These are phyloP conservation scores for Penicillium frequentans DNA, from an alignment of 2,329 filamentous ascomycete species.

Conservation along the genomic window DNA sequence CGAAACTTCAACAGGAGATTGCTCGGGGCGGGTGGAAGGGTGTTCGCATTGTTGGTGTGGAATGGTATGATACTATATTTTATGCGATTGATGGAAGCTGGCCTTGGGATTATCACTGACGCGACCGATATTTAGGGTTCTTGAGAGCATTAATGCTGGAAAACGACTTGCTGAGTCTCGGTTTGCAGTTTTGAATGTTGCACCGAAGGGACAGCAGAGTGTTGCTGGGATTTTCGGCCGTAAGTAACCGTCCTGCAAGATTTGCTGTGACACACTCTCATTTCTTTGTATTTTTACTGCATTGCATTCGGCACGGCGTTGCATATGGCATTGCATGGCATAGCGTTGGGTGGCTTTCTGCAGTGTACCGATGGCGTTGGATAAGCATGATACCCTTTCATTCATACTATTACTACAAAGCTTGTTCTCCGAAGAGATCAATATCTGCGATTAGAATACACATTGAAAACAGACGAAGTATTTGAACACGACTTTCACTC, in stretches of 20 bases:
- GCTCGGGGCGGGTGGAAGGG: conserved; percentile 63
- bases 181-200: conserved; percentile 66
- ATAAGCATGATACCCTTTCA: not conserved
- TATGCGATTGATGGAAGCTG: not conserved
- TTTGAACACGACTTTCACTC: not conserved
- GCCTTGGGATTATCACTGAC: conserved; percentile 1
- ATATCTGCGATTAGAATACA: not conserved
- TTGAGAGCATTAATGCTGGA: conserved; percentile 78
- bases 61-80: conserved; percentile 62
- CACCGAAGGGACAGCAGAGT: conserved; percentile 62
- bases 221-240: conserved; percentile 56
- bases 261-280: not conserved
- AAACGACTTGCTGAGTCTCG: conserved; percentile 72
- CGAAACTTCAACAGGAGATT: conserved; percentile 82
- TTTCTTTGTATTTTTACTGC: not conserved
- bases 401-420: not conserved
- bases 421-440: not conserved
- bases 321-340: conserved; percentile 1
- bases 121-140: conserved; percentile 56
- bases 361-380: not conserved
- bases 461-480: not conserved
- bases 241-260: not conserved
- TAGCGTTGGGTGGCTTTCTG: conserved; percentile 1
- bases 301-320: conserved; percentile 5
- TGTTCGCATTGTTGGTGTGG: conserved; percentile 75